A percentile compares a stretch with the other conserved stretches of the same genome.
phyloP scores from a whole-genome alignment of 208 protist genomes.

The Leishmania arabica region DNA sequence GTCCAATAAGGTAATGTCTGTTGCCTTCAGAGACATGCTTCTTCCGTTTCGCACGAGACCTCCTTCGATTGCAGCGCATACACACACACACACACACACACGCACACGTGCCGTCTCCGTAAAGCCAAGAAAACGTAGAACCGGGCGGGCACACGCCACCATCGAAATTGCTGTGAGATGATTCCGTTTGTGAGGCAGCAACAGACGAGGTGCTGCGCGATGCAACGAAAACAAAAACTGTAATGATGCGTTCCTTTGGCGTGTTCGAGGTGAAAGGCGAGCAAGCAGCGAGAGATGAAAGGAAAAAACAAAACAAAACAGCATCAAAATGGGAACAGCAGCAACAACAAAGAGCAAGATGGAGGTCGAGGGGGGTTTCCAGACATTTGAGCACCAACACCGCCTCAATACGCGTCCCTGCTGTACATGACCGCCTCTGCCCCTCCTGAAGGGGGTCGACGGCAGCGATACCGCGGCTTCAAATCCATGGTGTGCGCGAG shows the following conservation, averaged over 20 bases:
- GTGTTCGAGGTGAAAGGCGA: not conserved
- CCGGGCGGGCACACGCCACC: not conserved
- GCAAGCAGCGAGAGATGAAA: too few relatives aligned
- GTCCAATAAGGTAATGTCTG: constrained; percentile 2
- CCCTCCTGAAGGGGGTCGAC: not conserved
- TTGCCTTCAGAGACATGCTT: constrained; percentile 6
- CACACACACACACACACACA: not conserved
- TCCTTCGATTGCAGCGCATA: not conserved
- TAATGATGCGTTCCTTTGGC: not conserved
- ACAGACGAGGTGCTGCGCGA: not conserved
- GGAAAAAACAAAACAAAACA: not conserved
- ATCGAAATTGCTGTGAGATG: not conserved
- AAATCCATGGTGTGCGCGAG: not conserved
- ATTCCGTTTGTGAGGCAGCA: not conserved
- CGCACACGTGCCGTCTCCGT: not conserved
- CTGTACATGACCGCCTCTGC: not conserved
- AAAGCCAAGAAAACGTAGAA: not conserved
- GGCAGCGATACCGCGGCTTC: not conserved
- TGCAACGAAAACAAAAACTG: not conserved
- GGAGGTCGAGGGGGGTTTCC: not conserved
- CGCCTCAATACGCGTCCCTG: not conserved
- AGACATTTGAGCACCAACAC: not conserved
- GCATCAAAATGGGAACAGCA: too few relatives aligned
- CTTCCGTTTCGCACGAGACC: not conserved
- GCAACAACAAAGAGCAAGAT: not conserved